Conservation (phyloP, 371 early-diverging fungal genomes). For the Enterospora canceri region DNA sequence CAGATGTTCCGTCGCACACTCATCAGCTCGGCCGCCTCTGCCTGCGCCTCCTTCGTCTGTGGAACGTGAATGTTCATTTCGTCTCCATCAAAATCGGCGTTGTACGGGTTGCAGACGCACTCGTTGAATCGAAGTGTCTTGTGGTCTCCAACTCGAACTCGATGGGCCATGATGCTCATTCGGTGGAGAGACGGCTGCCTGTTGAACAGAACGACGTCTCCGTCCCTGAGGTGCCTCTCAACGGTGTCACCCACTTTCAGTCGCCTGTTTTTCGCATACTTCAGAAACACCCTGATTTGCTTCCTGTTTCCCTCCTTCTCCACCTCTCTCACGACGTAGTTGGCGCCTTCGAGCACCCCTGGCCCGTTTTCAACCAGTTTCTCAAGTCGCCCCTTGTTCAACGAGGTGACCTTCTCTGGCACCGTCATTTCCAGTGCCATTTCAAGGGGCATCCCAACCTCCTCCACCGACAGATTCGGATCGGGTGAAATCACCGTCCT, state of each 20-base stretch:
- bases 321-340: constrained; percentile 62
- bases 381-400: constrained; percentile 70
- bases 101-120: constrained; percentile 95
- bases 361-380: constrained; percentile 70
- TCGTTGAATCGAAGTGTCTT: constrained; percentile 95
- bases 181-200: constrained; percentile 97
- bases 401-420: constrained; percentile 76
- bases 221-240: constrained; percentile 82
- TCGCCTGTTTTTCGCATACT: constrained; percentile 63
- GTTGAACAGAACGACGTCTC: constrained; percentile 95
- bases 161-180: constrained; percentile 89
- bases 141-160: constrained; percentile 77
- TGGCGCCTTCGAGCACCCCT: constrained; percentile 94
- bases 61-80: constrained; percentile 99
- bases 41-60: constrained; percentile 90
- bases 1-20: constrained; percentile 85
- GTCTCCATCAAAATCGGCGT: constrained; percentile 99
- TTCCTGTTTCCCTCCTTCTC: constrained; percentile 57
- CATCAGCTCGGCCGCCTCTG: constrained; percentile 89
- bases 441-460: constrained; percentile 80
- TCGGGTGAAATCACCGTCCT: constrained; percentile 98
- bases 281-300: constrained; percentile 61
- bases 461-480: constrained; percentile 91
- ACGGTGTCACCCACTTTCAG: constrained; percentile 79
- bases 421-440: constrained; percentile 89